Evolutionary conservation across 352 stramenopile species (phyloP).

Genomic region (Saprolegnia diclina): DNA sequence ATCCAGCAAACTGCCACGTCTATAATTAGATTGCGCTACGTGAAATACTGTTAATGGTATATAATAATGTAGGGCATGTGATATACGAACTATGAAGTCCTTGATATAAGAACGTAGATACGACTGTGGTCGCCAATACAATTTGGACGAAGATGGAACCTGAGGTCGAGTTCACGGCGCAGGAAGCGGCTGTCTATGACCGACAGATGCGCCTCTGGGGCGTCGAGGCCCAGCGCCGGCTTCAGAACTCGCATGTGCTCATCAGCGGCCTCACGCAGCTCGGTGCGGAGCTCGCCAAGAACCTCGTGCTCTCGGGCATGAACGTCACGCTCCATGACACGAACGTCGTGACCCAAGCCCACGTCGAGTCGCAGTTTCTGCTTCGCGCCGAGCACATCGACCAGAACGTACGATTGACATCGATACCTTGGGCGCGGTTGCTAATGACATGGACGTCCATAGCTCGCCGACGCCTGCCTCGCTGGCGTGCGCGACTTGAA

Average conservation of each 20-base stretch:
- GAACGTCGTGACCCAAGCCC: constrained; percentile 37
- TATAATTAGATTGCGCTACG: neutral
- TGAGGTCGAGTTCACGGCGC: constrained; percentile 55
- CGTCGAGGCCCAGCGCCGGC: constrained; percentile 92
- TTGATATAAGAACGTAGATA: neutral
- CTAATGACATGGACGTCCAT: constrained; percentile 5
- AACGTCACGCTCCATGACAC: constrained; percentile 90
- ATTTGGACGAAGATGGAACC: constrained; percentile 16
- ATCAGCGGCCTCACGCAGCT: constrained; percentile 81
- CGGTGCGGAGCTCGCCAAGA: constrained; percentile 94
- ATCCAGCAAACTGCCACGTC: neutral
- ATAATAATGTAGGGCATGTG: neutral
- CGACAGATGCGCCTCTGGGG: constrained; percentile 99
- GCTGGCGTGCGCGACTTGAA: constrained; percentile 91
- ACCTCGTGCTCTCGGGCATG: constrained; percentile 95
- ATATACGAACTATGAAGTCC: neutral
- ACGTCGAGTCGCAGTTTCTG: constrained; percentile 82
- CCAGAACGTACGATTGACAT: constrained; percentile 47
- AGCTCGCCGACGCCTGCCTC: constrained; percentile 75
- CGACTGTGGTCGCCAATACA: neutral
- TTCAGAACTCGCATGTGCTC: constrained; percentile 85
- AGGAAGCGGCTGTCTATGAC: constrained; percentile 95
- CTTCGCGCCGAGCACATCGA: constrained; percentile 60
- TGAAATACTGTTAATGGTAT: neutral
- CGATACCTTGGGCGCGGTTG: constrained; percentile 7